A percentile compares a stretch with the other conserved stretches of the same genome.
Conservation (phyloP, 2,329 filamentous ascomycete species). For the Arthrobotrys pseudoclavata region DNA sequence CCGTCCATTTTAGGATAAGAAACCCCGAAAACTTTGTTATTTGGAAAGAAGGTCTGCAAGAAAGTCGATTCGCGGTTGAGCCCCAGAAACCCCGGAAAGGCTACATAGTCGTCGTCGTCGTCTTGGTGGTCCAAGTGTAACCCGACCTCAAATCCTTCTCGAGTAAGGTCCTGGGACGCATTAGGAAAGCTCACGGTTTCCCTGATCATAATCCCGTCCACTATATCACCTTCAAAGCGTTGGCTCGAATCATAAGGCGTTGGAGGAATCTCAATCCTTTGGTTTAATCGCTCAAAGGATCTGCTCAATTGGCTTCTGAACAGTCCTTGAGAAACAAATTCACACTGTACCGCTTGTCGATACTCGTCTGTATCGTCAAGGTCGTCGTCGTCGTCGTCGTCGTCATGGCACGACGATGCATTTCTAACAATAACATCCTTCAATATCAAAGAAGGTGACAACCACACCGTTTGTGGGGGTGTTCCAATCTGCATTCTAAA, state of each 20-base stretch:
- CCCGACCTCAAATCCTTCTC: constrained; percentile 18
- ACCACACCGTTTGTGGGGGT: constrained; percentile 28
- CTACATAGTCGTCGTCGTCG: constrained; percentile 5
- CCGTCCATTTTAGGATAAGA: constrained; percentile 4
- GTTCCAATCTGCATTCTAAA: constrained; percentile 25
- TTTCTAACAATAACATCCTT: constrained; percentile 25
- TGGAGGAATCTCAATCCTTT: constrained; percentile 3
- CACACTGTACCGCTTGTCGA: neutral
- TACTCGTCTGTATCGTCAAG: constrained; percentile 4
- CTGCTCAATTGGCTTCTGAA: constrained; percentile 35
- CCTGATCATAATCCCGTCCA: constrained; percentile 20
- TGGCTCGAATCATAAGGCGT: constrained; percentile 17
- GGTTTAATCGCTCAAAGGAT: constrained; percentile 10
- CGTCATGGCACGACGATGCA: constrained; percentile 22
- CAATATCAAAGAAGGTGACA: constrained; percentile 18
- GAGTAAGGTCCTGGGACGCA: constrained; percentile 2
- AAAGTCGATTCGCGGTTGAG: constrained; percentile 21
- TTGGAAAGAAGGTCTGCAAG: constrained; percentile 24
- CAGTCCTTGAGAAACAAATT: constrained; percentile 10
- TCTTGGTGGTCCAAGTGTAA: constrained; percentile 24
- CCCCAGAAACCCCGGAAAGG: constrained; percentile 4
- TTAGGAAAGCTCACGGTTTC: constrained; percentile 29
- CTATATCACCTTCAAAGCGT: constrained; percentile 10
- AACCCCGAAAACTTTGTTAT: constrained; percentile 39
- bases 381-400: neutral